Evolutionary conservation across 2,329 filamentous ascomycete genomes (phyloP).

Genomic region (Mollisia scopiformis): DNA sequence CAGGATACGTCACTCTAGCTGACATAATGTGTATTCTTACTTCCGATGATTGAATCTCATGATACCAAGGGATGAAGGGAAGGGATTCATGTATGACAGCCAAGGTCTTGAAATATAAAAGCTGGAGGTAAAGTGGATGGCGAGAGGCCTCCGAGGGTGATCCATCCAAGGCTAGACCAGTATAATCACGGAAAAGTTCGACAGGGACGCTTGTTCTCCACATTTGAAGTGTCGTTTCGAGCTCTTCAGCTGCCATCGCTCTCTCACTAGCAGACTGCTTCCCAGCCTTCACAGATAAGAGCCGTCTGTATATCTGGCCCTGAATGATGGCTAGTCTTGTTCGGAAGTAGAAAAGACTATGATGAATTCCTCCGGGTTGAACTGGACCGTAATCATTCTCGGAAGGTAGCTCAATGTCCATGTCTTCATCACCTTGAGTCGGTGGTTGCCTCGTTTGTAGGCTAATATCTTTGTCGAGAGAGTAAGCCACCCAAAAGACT

Average conservation of each 20-base stretch:
- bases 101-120: neutral
- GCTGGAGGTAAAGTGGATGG: neutral
- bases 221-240: constrained; percentile 14
- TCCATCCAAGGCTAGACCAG: neutral
- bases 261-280: constrained; percentile 17
- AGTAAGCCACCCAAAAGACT: constrained; percentile 69
- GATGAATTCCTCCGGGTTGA: neutral
- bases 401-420: constrained; percentile 31
- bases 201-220: constrained; percentile 22
- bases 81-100: neutral
- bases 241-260: constrained; percentile 14
- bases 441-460: constrained; percentile 62
- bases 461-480: constrained; percentile 66
- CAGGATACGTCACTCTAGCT: constrained; percentile 9
- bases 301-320: constrained; percentile 30
- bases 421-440: constrained; percentile 64
- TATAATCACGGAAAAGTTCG: neutral
- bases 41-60: too few relatives aligned
- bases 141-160: neutral
- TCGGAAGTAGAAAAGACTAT: constrained; percentile 21
- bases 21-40: neutral
- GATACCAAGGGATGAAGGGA: too few relatives aligned
- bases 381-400: neutral
- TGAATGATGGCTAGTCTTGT: constrained; percentile 29
- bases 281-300: constrained; percentile 27